phyloP scores from a whole-genome alignment of 106 monocot genomes.

The Platanthera guangdongensis region DNA sequence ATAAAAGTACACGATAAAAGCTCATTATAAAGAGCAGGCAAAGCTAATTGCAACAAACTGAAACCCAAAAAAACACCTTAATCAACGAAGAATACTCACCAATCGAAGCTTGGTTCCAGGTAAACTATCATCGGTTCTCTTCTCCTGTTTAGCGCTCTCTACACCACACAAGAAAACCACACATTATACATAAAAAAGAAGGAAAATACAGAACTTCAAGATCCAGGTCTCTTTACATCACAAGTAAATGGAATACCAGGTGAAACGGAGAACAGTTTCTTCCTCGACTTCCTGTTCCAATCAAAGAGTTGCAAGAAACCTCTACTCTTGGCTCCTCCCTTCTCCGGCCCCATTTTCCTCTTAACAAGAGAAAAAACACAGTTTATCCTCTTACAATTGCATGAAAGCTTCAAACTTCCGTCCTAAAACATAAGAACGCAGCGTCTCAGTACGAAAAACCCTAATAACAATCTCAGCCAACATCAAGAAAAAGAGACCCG shows the following conservation, averaged over 20 bases:
- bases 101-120: slow-evolving; percentile 21
- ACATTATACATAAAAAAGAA: neutral
- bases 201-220: neutral
- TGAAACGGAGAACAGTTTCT: slow-evolving; percentile 75
- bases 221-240: neutral
- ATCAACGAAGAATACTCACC: slow-evolving; percentile 30
- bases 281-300: slow-evolving; percentile 82
- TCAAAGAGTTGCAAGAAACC: slow-evolving; percentile 90
- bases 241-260: slow-evolving; percentile 40
- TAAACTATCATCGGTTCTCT: slow-evolving; percentile 28
- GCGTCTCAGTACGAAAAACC: neutral
- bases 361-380: neutral
- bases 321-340: slow-evolving; percentile 39
- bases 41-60: neutral
- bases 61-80: neutral
- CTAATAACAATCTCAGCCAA: neutral
- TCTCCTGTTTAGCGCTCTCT: slow-evolving; percentile 61
- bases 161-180: slow-evolving; percentile 3
- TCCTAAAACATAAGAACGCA: neutral
- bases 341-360: slow-evolving; percentile 47
- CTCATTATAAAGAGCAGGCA: neutral
- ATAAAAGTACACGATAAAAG: neutral
- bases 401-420: neutral
- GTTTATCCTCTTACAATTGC: neutral
- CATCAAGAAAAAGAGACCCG: neutral